Evolutionary conservation across 73 alveolate genomes (phyloP), one percentile per base, ranked within the genome.

Genomic region (Paramecium caudatum): DNA sequence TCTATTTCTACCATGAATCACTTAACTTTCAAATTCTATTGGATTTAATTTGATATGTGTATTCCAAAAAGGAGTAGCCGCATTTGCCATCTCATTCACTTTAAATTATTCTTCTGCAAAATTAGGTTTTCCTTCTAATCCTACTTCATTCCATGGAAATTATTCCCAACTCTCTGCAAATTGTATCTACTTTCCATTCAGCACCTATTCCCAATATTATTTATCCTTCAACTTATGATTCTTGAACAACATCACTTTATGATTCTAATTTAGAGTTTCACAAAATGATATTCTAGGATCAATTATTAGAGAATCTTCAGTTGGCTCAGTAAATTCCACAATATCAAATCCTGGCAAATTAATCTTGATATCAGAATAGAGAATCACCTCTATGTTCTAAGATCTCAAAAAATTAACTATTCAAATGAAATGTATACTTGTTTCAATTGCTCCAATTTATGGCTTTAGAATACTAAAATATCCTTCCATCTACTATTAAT

Each of bases 1-100:
- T 86, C 84, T 86, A 69, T 78, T 78, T 19, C 68, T 36, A 37
- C 93, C 93, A 63, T 86, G 93, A 23, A 86, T 63, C 13, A 86
- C 85, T 19, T 63, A 10, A 46, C 90, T 63, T 62, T 69, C 19
- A 6, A 74, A 74, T 41, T 41, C 43, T 39, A 74, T 74, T 6
- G 88, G 47, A 12, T 23, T 23, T 6, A 74, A 23, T 8, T 74
- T 45, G 5, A 74, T 4, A 74, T 6, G 43, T 19, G 62, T 45
- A 37, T 45, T 21, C 88, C 88, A 74, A 21, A 21, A 43, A 17
- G 36, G 0, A 7, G 69, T 74, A 17, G 88, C 69, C 10, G 69
- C 46, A 74, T 74, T 74, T 10, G 17, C 69, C 19, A 15, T 3
- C 12, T 19, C 39, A 41, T 43, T 74, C 19, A 74, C 88, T 45